Percentiles rank a stretch among this genome's conserved stretches.
phyloP scores from a whole-genome alignment of 2,329 filamentous ascomycete genomes.

The Apiospora hydei region DNA sequence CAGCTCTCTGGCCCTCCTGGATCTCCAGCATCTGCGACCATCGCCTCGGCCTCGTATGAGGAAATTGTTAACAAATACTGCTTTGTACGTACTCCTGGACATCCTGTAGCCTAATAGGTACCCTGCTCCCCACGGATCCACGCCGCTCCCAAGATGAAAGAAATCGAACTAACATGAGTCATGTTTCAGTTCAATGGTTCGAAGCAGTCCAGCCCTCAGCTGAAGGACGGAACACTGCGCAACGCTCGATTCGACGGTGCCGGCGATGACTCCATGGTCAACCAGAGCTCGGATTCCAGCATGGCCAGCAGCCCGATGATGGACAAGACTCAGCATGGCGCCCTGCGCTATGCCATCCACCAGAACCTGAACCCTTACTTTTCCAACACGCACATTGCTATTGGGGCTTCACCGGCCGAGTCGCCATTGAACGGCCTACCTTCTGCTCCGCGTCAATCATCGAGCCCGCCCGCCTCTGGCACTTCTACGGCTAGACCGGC shows the following conservation, averaged over 20 bases:
- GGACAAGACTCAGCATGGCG: slow-evolving; percentile 44
- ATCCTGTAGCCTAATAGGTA: background rate
- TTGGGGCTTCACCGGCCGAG: slow-evolving; percentile 44
- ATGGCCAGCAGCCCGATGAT: slow-evolving; percentile 48
- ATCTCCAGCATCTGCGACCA: slow-evolving; percentile 58
- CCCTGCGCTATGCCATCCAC: slow-evolving; percentile 53
- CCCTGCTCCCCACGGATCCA: slow-evolving; percentile 23
- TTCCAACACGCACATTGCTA: slow-evolving; percentile 39
- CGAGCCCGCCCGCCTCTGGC: slow-evolving; percentile 43
- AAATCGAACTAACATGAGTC: slow-evolving; percentile 35
- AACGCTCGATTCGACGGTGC: slow-evolving; percentile 53
- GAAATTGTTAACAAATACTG: slow-evolving; percentile 99
- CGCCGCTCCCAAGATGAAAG: slow-evolving; percentile 30
- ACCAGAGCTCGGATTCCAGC: slow-evolving; percentile 47
- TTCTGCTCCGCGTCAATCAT: slow-evolving; percentile 36
- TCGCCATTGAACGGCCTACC: slow-evolving; percentile 41
- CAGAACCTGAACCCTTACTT: slow-evolving; percentile 48
- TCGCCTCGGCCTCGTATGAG: slow-evolving; percentile 90
- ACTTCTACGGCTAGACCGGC: slow-evolving; percentile 50
- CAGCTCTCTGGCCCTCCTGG: slow-evolving; percentile 51
- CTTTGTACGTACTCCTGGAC: slow-evolving; percentile 82
- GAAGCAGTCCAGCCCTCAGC: slow-evolving; percentile 60
- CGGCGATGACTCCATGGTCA: slow-evolving; percentile 45
- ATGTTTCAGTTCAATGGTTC: slow-evolving; percentile 64
- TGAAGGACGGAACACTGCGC: slow-evolving; percentile 56